These are phyloP conservation scores for Rhynchosporium graminicola DNA, from an alignment of 2,329 filamentous ascomycete species.

Conservation along the genomic window DNA sequence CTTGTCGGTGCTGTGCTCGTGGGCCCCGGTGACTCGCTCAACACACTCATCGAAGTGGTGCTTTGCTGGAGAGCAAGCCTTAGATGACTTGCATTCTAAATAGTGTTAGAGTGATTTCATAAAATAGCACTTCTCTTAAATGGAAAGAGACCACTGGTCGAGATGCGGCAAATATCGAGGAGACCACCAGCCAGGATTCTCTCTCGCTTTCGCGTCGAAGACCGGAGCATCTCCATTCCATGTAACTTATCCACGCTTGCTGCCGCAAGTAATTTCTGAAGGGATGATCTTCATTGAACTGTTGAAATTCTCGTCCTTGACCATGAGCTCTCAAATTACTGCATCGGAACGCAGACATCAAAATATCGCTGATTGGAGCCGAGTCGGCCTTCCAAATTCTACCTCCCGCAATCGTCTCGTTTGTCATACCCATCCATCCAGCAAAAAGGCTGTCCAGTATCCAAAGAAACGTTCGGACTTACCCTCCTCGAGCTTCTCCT, in stretches of 20 bases:
- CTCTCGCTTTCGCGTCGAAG: not conserved
- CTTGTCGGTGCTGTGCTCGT: conserved; percentile 65
- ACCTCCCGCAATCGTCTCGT: not conserved
- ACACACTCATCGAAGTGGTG: conserved; percentile 99
- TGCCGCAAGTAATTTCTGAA: no score
- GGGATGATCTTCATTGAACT: no score
- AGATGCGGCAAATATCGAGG: not conserved
- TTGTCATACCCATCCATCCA: not conserved
- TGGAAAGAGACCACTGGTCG: not conserved
- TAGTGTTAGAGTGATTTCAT: conserved; percentile 20
- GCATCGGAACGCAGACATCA: not conserved
- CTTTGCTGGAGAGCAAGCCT: conserved; percentile 83
- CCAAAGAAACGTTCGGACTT: conserved; percentile 47
- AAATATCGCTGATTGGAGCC: not conserved
- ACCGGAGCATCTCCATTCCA: no score
- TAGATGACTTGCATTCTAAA: conserved; percentile 85
- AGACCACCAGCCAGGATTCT: not conserved
- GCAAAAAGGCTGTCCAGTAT: not conserved
- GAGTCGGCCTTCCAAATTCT: not conserved
- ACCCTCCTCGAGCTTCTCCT: conserved; percentile 92
- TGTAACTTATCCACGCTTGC: no score
- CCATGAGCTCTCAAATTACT: no score
- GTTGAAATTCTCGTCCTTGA: no score
- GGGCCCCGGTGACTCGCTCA: conserved; percentile 75
- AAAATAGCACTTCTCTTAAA: not conserved